Evolutionary conservation across 2,329 filamentous ascomycete genomes (phyloP), one percentile per base, ranked within the genome.

Genomic region (Penicillium sp.): DNA sequence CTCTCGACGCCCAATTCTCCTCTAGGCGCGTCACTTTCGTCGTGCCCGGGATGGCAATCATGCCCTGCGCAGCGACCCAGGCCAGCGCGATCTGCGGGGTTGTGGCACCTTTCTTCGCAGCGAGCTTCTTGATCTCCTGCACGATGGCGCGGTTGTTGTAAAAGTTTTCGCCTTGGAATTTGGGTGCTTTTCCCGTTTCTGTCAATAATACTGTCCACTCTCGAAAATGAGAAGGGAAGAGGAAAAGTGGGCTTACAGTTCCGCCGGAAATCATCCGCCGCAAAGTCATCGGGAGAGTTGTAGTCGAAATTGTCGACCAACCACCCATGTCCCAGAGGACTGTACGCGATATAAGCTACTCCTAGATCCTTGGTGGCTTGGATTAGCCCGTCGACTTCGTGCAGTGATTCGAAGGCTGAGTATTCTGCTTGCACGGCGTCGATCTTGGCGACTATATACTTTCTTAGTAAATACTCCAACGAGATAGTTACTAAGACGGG

Each of bases 391-490:
- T 72, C 61, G 54, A 70, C 69, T 58, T 77, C 74, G 43, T 77
- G 74, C 0, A 75, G 5, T 0, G 72, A 75, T 57, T 76, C 74
- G 51, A 76, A 76, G 1, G 74, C 69, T 0, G 71, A 78, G 63
- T 79, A 78, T 54, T 79, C 77, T 1, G 76, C 76, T 55, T 79
- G 76, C 1, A 79, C 52, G 1, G 77, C 77, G 55, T 78, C 74
- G 24, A 79, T 78, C 55, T 74, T 75, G 59, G 76, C 75, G 51
- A 79, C 77, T 79, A 52, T 23, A 18, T 3, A 47, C 1, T 5
- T 30, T 52, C 49, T 68, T 21, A 66, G 58, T 20, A n/a, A 40
- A 5, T 18, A 2, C 21, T 47, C 3, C 14, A 49, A 3, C 8
- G 23, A 20, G 14, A 42, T n/a, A n/a, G n/a, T n/a, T n/a, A n/a